Evolutionary conservation across 176 grass and related monocot genomes (phyloP).

Genomic region (Phoenix dactylifera): DNA sequence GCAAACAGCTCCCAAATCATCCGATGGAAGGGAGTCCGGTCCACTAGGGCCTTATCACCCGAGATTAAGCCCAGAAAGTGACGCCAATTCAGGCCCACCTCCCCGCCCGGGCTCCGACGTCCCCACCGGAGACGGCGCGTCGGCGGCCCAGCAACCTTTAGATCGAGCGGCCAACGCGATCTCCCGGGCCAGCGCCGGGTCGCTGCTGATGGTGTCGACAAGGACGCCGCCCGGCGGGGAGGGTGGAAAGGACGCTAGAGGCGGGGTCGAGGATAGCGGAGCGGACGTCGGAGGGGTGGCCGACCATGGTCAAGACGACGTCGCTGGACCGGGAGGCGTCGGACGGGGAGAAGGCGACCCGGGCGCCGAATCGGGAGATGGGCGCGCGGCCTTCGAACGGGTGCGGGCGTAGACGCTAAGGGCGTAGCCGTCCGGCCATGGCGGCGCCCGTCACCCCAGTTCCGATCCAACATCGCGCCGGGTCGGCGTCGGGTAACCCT

Average conservation of each 20-base stretch:
- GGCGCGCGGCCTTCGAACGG: too few species aligned
- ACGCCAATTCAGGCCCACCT: background rate
- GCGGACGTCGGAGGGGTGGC: constrained; percentile 58
- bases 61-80: too few species aligned
- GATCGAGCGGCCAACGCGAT: constrained; percentile 18
- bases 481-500: constrained; percentile 37
- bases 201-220: constrained; percentile 68
- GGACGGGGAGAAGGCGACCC: constrained; percentile 34
- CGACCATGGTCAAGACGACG: constrained; percentile 79
- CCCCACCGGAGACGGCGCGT: constrained; percentile 76
- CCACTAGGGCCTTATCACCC: too few species aligned
- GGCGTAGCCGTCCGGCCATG: constrained; percentile 59
- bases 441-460: constrained; percentile 62
- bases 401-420: constrained; percentile 7
- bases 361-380: constrained; percentile 31
- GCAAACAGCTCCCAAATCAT: too few species aligned
- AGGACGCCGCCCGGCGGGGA: constrained; percentile 41
- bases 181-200: constrained; percentile 47
- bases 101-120: constrained; percentile 54
- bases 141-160: constrained; percentile 36
- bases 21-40: too few species aligned
- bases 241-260: constrained; percentile 27
- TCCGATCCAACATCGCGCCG: constrained; percentile 47
- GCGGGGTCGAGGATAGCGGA: constrained; percentile 31
- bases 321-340: constrained; percentile 36